phyloP scores from a whole-genome alignment of 2,329 filamentous ascomycete genomes.

The Fusarium nelsonii region DNA sequence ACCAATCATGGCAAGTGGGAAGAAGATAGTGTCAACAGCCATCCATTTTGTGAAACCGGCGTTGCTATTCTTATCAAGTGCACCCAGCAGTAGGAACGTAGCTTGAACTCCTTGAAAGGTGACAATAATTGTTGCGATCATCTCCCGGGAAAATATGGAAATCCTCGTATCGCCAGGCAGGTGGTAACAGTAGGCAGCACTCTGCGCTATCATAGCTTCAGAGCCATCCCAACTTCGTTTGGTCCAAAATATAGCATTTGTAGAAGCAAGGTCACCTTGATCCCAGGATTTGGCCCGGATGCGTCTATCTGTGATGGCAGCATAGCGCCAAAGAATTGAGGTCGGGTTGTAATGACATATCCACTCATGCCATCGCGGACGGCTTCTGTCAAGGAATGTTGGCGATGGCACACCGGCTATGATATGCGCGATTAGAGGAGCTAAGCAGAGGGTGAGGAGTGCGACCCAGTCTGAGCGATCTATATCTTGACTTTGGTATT shows the following conservation, averaged over 20 bases:
- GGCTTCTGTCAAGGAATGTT: slow-evolving; percentile 2
- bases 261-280: slow-evolving; percentile 16
- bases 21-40: slow-evolving; percentile 25
- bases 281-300: slow-evolving; percentile 18
- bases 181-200: neutral
- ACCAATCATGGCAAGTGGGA: slow-evolving; percentile 15
- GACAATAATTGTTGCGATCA: slow-evolving; percentile 14
- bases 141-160: neutral
- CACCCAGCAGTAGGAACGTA: neutral
- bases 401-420: slow-evolving; percentile 15
- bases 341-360: slow-evolving; percentile 35
- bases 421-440: slow-evolving; percentile 27
- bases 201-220: slow-evolving; percentile 12
- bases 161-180: neutral
- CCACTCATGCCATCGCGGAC: slow-evolving; percentile 25
- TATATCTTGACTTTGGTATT: slow-evolving; percentile 18
- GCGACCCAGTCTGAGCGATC: slow-evolving; percentile 19
- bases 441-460: slow-evolving; percentile 26
- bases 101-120: slow-evolving; percentile 20
- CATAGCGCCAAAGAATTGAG: slow-evolving; percentile 33
- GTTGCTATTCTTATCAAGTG: neutral
- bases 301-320: slow-evolving; percentile 7
- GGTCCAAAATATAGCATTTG: slow-evolving; percentile 33
- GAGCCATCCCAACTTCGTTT: slow-evolving; percentile 22
- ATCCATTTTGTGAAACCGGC: slow-evolving; percentile 3